These are phyloP conservation scores for Suhomyces panamericanus DNA, from an alignment of 1,139 yeast genomes.

Conservation along the genomic window DNA sequence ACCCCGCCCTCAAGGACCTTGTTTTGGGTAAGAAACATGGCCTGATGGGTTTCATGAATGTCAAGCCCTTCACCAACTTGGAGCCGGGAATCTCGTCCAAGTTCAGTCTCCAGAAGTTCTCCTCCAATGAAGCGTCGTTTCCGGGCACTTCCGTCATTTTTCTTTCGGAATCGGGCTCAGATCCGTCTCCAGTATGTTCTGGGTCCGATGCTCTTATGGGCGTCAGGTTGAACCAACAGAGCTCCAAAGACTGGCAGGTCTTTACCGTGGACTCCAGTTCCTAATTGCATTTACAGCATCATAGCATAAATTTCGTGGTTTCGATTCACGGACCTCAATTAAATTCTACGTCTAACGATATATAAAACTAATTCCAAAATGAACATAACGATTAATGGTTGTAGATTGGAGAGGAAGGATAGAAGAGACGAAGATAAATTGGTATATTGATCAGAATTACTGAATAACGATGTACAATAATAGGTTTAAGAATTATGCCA, in stretches of 20 bases:
- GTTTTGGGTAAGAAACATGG: background rate
- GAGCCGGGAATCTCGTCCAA: slow-evolving; percentile 13
- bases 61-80: slow-evolving; percentile 13
- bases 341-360: background rate
- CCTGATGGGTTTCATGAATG: slow-evolving; percentile 7
- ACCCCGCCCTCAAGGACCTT: background rate
- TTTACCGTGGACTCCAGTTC: slow-evolving; percentile 10
- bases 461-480: too few species aligned
- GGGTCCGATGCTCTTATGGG: background rate
- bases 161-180: slow-evolving; percentile 4
- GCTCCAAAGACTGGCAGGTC: slow-evolving; percentile 14
- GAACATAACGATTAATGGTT: background rate
- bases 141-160: slow-evolving; percentile 15
- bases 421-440: too few species aligned
- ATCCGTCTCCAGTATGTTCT: background rate
- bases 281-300: slow-evolving; percentile 1
- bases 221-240: slow-evolving; percentile 6
- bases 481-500: too few species aligned
- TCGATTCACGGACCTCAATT: background rate
- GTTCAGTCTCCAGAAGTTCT: slow-evolving; percentile 11
- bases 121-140: slow-evolving; percentile 2
- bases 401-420: too few species aligned
- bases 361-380: background rate
- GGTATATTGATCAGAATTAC: too few species aligned
- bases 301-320: too few species aligned